A percentile compares a stretch with the other conserved stretches of the same genome.
Evolutionary conservation across 345 rosid genomes (phyloP).

Genomic region (Sisymbrium altissimum): DNA sequence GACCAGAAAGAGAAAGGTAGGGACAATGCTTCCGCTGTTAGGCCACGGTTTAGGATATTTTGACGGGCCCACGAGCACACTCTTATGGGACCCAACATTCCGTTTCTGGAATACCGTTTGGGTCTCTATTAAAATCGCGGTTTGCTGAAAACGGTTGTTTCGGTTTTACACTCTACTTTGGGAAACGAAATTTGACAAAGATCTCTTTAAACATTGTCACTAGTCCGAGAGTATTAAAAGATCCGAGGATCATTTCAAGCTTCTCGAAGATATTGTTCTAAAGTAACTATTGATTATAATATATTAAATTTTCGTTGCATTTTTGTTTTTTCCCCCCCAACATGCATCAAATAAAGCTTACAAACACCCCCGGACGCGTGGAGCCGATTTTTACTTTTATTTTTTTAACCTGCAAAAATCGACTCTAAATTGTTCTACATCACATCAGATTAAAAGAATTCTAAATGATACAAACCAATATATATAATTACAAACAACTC

Average conservation of each 20-base stretch:
- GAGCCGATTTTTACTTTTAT: too few species aligned
- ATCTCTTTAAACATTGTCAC: not conserved
- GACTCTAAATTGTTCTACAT: too few species aligned
- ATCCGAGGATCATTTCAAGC: not conserved
- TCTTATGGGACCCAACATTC: not conserved
- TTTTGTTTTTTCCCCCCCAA: too few species aligned
- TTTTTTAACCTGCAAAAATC: too few species aligned
- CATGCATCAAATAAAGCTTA: too few species aligned
- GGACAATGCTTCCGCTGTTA: not conserved
- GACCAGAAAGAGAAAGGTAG: not conserved
- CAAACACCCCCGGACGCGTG: too few species aligned
- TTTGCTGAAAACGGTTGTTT: not conserved
- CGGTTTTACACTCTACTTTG: not conserved
- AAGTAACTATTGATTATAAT: too few species aligned
- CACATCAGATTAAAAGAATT: too few species aligned
- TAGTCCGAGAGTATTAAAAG: not conserved
- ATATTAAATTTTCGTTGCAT: too few species aligned
- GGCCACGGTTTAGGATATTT: slow-evolving; percentile 8
- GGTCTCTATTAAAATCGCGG: not conserved
- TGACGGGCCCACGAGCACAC: not conserved
- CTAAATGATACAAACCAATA: too few species aligned
- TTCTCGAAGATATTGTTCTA: not conserved
- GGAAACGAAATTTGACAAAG: not conserved
- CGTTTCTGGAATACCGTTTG: not conserved
- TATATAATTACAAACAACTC: too few species aligned